phyloP scores from a whole-genome alignment of 495 filamentous ascomycete species.

The Tuber umbilicatum region DNA sequence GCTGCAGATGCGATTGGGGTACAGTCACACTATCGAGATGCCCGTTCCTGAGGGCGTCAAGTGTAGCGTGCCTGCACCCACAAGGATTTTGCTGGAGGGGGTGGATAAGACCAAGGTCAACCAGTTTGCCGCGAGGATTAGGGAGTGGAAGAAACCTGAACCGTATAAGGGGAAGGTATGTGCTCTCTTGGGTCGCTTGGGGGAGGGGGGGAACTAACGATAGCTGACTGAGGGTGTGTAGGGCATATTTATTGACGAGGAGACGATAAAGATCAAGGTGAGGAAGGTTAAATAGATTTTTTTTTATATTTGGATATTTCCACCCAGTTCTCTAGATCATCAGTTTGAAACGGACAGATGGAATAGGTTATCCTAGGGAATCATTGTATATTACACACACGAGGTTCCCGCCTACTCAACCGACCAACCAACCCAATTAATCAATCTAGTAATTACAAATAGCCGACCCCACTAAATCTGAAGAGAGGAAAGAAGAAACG shows the following conservation, averaged over 20 bases:
- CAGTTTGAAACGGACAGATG: background rate
- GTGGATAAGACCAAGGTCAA: conserved; percentile 76
- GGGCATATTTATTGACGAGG: conserved; percentile 94
- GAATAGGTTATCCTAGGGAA: background rate
- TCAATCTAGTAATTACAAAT: background rate
- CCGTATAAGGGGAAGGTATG: conserved; percentile 76
- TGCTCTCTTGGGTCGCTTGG: background rate
- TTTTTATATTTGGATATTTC: background rate
- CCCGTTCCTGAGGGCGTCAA: conserved; percentile 73
- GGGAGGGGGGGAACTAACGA: background rate
- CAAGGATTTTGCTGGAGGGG: conserved; percentile 83
- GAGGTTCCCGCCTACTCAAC: background rate
- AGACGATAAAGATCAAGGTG: conserved; percentile 94
- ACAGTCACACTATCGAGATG: conserved; percentile 88
- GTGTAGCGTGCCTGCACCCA: conserved; percentile 88
- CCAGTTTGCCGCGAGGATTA: conserved; percentile 81
- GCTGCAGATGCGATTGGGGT: conserved; percentile 88
- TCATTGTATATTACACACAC: background rate
- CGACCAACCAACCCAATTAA: background rate
- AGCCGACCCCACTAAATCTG: background rate
- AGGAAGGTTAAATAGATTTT: conserved; percentile 91
- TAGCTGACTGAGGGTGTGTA: conserved; percentile 42
- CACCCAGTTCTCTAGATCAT: background rate
- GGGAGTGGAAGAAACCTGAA: conserved; percentile 83
- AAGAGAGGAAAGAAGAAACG: background rate